These are phyloP conservation scores for Dryas drummondii DNA, from an alignment of 306 rosid species.

Conservation along the genomic window DNA sequence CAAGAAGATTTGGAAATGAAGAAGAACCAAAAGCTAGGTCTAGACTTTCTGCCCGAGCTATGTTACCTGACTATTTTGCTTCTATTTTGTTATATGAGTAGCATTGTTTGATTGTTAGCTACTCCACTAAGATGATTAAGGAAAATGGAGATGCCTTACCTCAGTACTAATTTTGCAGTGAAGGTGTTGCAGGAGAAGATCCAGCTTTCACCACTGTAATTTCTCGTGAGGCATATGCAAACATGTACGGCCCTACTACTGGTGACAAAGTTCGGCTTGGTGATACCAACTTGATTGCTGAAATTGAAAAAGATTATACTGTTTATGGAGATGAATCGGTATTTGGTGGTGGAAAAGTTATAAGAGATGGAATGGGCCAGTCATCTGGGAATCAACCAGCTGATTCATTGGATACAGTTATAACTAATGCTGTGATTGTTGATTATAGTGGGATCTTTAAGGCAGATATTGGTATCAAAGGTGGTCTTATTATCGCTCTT, in stretches of 20 bases:
- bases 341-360: conserved; percentile 94
- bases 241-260: conserved; percentile 84
- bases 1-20: conserved; percentile 42
- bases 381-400: conserved; percentile 47
- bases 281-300: conserved; percentile 77
- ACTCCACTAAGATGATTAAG: conserved; percentile 19
- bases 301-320: conserved; percentile 78
- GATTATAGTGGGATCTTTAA: conserved; percentile 84
- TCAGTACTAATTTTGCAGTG: conserved; percentile 58
- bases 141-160: conserved; percentile 30
- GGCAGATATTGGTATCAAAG: conserved; percentile 88
- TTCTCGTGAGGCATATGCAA: conserved; percentile 68
- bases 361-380: conserved; percentile 98
- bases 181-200: conserved; percentile 66
- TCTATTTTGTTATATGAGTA: conserved; percentile 12
- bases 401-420: conserved; percentile 67
- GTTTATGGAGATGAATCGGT: conserved; percentile 86
- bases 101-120: conserved; percentile 21
- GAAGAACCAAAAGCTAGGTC: conserved; percentile 70
- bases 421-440: conserved; percentile 78
- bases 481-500: conserved; percentile 48
- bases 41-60: conserved; percentile 21
- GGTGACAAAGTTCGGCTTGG: conserved; percentile 95
- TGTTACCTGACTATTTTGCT: conserved; percentile 20
- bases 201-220: conserved; percentile 45